A percentile compares a stretch with the other conserved stretches of the same genome.
Conservation (phyloP, 2,329 filamentous ascomycete genomes). For the Bipolaris victoriae region DNA sequence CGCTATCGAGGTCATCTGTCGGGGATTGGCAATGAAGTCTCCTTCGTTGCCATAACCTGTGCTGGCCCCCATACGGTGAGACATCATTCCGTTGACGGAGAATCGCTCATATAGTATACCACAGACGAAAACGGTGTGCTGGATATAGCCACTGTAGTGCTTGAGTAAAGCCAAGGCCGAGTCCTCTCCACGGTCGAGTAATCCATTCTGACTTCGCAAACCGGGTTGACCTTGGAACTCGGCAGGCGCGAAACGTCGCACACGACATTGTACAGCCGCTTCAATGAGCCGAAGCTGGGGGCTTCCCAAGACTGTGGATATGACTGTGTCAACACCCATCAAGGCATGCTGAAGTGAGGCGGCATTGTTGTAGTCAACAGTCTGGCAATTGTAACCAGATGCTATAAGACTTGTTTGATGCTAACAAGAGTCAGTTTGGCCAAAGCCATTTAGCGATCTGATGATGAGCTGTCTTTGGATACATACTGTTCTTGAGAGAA, state of each 20-base stretch:
- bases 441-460: not conserved
- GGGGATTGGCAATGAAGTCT: slow-evolving; percentile 70
- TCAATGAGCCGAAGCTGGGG: slow-evolving; percentile 75
- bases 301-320: slow-evolving; percentile 72
- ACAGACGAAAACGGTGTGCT: slow-evolving; percentile 74
- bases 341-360: slow-evolving; percentile 68
- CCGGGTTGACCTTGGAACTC: slow-evolving; percentile 73
- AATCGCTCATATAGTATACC: slow-evolving; percentile 80
- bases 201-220: slow-evolving; percentile 62
- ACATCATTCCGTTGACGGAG: slow-evolving; percentile 67
- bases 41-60: slow-evolving; percentile 63
- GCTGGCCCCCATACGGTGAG: slow-evolving; percentile 64
- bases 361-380: slow-evolving; percentile 69
- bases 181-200: slow-evolving; percentile 66
- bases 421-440: slow-evolving; percentile 47
- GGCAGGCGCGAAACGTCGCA: slow-evolving; percentile 74
- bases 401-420: slow-evolving; percentile 60
- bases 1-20: slow-evolving; percentile 63
- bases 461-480: not conserved
- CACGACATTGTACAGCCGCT: slow-evolving; percentile 68
- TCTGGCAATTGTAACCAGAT: slow-evolving; percentile 68
- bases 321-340: slow-evolving; percentile 74
- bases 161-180: slow-evolving; percentile 64
- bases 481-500: slow-evolving; percentile 70
- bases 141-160: slow-evolving; percentile 64